Evolutionary conservation across 768 basidiomycete genomes (phyloP).

Genomic region (Phylloporus sp.): DNA sequence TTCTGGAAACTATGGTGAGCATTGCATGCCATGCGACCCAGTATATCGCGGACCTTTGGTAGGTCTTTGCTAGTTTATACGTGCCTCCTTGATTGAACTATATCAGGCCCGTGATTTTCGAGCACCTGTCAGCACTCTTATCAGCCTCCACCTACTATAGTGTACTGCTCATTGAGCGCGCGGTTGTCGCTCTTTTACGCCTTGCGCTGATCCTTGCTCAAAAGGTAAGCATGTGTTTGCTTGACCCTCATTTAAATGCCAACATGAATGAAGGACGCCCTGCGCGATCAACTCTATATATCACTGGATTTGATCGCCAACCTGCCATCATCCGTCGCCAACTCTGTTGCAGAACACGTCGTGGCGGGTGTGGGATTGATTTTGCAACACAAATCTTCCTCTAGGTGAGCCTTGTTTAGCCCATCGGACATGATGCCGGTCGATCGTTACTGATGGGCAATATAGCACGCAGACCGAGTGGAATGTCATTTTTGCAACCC

Average conservation of each 20-base stretch:
- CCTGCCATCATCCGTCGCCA: slow-evolving; percentile 69
- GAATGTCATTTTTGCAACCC: slow-evolving; percentile 85
- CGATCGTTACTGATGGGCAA: slow-evolving; percentile 5
- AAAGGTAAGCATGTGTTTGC: slow-evolving; percentile 44
- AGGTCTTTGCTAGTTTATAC: slow-evolving; percentile 20
- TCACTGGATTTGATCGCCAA: slow-evolving; percentile 87
- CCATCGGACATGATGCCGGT: not conserved
- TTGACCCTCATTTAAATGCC: not conserved
- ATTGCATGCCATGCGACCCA: slow-evolving; percentile 72
- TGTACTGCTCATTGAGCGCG: slow-evolving; percentile 86
- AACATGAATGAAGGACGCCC: slow-evolving; percentile 48
- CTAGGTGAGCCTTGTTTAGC: slow-evolving; percentile 38
- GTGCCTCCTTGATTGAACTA: not conserved
- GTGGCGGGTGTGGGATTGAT: slow-evolving; percentile 75
- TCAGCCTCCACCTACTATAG: slow-evolving; percentile 77
- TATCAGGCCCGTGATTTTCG: slow-evolving; percentile 87
- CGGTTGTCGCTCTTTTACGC: slow-evolving; percentile 82
- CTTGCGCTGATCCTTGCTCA: slow-evolving; percentile 80
- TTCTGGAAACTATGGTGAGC: slow-evolving; percentile 92
- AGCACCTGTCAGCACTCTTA: slow-evolving; percentile 82
- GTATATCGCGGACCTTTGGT: slow-evolving; percentile 89
- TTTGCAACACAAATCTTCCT: slow-evolving; percentile 68
- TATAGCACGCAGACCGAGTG: slow-evolving; percentile 88
- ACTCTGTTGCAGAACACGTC: slow-evolving; percentile 88
- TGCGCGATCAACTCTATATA: slow-evolving; percentile 92